These are phyloP conservation scores for Cyberlindnera nakhonratchasimensis DNA, from an alignment of 805 yeast species.

Conservation along the genomic window DNA sequence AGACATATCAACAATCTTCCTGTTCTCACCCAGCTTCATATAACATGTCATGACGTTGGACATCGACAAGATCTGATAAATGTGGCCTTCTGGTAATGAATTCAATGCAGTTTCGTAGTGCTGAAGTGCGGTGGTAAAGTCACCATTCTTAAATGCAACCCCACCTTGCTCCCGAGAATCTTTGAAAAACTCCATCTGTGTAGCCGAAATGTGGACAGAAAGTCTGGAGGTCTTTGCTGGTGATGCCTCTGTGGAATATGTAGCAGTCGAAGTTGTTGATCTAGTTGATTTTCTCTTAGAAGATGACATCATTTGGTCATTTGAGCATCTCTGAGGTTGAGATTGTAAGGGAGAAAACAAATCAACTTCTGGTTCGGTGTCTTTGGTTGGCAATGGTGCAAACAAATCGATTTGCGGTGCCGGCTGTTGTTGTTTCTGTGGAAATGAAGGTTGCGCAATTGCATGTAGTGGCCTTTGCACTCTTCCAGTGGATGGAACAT, in stretches of 20 bases:
- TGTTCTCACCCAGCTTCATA: conserved; percentile 68
- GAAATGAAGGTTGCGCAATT: conserved; percentile 4
- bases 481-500: neutral
- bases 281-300: conserved; percentile 19
- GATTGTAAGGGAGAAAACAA: conserved; percentile 10
- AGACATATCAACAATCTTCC: conserved; percentile 30
- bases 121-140: conserved; percentile 62
- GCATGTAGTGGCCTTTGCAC: conserved; percentile 4
- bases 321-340: neutral
- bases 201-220: conserved; percentile 16
- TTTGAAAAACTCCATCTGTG: conserved; percentile 36
- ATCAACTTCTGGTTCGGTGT: conserved; percentile 10
- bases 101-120: conserved; percentile 55
- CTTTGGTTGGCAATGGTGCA: conserved; percentile 14
- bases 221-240: conserved; percentile 13
- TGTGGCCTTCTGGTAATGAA: conserved; percentile 60
- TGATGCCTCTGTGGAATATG: conserved; percentile 1
- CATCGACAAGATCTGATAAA: conserved; percentile 59
- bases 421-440: conserved; percentile 3
- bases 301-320: conserved; percentile 27
- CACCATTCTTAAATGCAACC: conserved; percentile 73
- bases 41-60: conserved; percentile 74
- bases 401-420: conserved; percentile 20
- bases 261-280: conserved; percentile 4
- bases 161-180: conserved; percentile 55